phyloP scores from a whole-genome alignment of 495 filamentous ascomycete genomes.

The Aspergillus funiculosus region DNA sequence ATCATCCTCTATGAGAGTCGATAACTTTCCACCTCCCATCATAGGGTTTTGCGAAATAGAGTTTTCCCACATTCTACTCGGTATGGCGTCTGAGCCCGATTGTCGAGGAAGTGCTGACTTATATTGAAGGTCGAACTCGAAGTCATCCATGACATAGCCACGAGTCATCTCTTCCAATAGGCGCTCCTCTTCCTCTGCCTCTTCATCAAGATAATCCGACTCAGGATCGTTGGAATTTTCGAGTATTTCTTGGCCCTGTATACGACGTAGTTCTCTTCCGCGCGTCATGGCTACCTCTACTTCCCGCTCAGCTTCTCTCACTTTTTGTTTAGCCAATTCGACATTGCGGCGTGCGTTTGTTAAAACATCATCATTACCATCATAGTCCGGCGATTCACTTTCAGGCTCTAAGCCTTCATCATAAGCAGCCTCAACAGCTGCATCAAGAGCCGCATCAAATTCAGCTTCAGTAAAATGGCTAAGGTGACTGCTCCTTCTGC shows the following conservation, averaged over 20 bases:
- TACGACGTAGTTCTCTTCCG: conserved; percentile 36
- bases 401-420: conserved; percentile 85
- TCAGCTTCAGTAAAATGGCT: conserved; percentile 83
- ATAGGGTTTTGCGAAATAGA: conserved; percentile 74
- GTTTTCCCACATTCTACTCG: conserved; percentile 81
- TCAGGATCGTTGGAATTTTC: conserved; percentile 32
- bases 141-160: conserved; percentile 82
- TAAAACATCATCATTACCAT: conserved; percentile 41
- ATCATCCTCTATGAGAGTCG: conserved; percentile 67
- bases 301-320: conserved; percentile 73
- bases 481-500: conserved; percentile 57
- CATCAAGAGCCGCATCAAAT: conserved; percentile 92
- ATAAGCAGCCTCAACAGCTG: conserved; percentile 93
- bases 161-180: conserved; percentile 89
- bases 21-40: conserved; percentile 64
- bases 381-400: conserved; percentile 35
- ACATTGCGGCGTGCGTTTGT: conserved; percentile 62
- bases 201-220: conserved; percentile 56
- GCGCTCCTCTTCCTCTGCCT: conserved; percentile 87
- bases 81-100: conserved; percentile 81
- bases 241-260: conserved; percentile 29
- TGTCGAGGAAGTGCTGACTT: conserved; percentile 79
- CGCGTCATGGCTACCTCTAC: conserved; percentile 56
- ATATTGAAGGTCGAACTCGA: conserved; percentile 67
- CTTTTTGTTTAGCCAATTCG: conserved; percentile 71